Percentiles rank a stretch among this genome's conserved stretches.
Evolutionary conservation across 352 stramenopile genomes (phyloP).

Genomic region (Poterioochromonas sp.): DNA sequence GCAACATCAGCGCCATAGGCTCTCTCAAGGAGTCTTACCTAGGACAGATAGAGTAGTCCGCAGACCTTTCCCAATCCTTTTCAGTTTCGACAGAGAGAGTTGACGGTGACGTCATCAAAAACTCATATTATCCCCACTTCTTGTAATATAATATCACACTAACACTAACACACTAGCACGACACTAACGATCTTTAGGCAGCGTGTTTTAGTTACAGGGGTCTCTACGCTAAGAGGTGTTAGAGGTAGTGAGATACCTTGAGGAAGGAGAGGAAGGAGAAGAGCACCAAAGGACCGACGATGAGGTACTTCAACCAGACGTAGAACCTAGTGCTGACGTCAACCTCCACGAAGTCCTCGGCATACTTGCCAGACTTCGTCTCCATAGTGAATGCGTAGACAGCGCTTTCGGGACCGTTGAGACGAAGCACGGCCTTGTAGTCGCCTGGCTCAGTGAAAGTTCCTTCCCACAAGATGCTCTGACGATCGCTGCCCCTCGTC

Average conservation of each 20-base stretch:
- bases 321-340: background rate
- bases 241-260: no score
- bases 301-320: slow-evolving; percentile 18
- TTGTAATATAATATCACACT: no score
- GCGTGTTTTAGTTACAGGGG: no score
- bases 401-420: background rate
- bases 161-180: no score
- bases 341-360: background rate
- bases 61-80: no score
- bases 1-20: background rate
- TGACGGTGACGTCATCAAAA: no score
- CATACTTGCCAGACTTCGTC: background rate
- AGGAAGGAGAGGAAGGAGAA: background rate
- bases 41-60: background rate
- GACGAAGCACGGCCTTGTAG: background rate
- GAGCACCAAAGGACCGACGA: background rate
- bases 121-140: no score
- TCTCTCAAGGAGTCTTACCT: slow-evolving; percentile 16
- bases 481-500: background rate
- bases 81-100: no score
- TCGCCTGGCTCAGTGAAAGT: background rate
- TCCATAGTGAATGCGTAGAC: background rate
- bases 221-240: no score
- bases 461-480: background rate
- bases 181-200: no score